Conservation (phyloP, 768 basidiomycete species). For the Amanita polypyramis region DNA sequence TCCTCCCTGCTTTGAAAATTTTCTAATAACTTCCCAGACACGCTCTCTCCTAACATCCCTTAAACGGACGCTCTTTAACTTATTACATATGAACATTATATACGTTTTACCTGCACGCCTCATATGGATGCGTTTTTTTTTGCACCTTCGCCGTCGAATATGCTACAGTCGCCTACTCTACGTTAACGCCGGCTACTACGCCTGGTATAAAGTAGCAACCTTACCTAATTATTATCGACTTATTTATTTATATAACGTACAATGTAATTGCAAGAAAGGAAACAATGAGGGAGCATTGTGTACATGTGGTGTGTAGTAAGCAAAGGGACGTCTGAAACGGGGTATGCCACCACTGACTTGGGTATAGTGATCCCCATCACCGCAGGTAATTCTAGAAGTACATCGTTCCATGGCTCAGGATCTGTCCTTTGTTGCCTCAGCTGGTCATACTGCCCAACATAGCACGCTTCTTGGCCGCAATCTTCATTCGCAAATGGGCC, state of each 20-base stretch:
- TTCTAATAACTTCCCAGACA: background rate
- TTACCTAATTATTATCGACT: background rate
- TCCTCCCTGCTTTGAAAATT: background rate
- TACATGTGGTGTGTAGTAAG: background rate
- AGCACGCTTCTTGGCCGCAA: slow-evolving; percentile 1
- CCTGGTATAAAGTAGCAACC: background rate
- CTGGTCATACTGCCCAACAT: background rate
- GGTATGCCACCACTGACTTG: background rate
- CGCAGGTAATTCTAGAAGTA: background rate
- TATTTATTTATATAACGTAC: background rate
- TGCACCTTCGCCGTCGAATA: background rate
- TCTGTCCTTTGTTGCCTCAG: background rate
- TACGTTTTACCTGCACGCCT: background rate
- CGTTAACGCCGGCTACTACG: background rate
- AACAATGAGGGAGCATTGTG: background rate
- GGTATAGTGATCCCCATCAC: background rate
- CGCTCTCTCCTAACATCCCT: background rate
- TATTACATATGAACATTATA: background rate
- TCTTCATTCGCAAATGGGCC: slow-evolving; percentile 3
- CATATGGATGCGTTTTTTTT: background rate
- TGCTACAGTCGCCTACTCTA: background rate
- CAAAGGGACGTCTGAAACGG: background rate
- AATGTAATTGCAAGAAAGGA: background rate
- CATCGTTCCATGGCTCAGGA: background rate
- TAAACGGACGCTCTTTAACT: background rate